Percentiles rank a stretch among this genome's conserved stretches.
phyloP scores from a whole-genome alignment of 1,284 basidiomycete species.

The Ganoderma multipileum region DNA sequence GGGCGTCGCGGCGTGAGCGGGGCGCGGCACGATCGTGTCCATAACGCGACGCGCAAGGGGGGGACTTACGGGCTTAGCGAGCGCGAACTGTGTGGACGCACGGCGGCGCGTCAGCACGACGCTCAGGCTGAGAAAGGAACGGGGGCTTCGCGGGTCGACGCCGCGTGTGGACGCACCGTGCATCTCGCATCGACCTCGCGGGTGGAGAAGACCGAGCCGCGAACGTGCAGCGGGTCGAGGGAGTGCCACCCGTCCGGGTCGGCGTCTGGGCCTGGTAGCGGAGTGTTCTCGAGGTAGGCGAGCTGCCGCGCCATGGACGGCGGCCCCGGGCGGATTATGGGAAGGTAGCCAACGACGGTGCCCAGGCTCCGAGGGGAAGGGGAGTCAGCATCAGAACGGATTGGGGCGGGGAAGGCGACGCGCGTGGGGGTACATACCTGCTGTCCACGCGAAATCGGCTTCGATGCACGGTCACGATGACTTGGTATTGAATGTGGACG shows the following conservation, averaged over 20 bases:
- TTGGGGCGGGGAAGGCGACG: background rate
- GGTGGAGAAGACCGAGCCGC: slow-evolving; percentile 52
- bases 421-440: slow-evolving; percentile 26
- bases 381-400: background rate
- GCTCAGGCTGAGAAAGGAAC: background rate
- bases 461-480: slow-evolving; percentile 49
- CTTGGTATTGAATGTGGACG: slow-evolving; percentile 59
- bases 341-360: slow-evolving; percentile 47
- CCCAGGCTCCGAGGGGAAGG: slow-evolving; percentile 17
- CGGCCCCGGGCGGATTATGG: slow-evolving; percentile 46
- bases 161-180: slow-evolving; percentile 26
- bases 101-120: slow-evolving; percentile 1
- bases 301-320: slow-evolving; percentile 54
- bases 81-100: slow-evolving; percentile 28
- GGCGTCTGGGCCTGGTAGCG: slow-evolving; percentile 50
- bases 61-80: slow-evolving; percentile 35
- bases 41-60: background rate
- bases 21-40: slow-evolving; percentile 11
- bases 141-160: background rate
- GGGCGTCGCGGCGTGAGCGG: slow-evolving; percentile 1
- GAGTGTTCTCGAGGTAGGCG: slow-evolving; percentile 52
- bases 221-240: slow-evolving; percentile 45
- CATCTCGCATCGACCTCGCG: slow-evolving; percentile 38
- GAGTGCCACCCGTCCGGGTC: slow-evolving; percentile 59
- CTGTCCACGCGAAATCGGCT: slow-evolving; percentile 34